Evolutionary conservation across 495 filamentous ascomycete species (phyloP).

Genomic region (Saxophila tyrrhenica): DNA sequence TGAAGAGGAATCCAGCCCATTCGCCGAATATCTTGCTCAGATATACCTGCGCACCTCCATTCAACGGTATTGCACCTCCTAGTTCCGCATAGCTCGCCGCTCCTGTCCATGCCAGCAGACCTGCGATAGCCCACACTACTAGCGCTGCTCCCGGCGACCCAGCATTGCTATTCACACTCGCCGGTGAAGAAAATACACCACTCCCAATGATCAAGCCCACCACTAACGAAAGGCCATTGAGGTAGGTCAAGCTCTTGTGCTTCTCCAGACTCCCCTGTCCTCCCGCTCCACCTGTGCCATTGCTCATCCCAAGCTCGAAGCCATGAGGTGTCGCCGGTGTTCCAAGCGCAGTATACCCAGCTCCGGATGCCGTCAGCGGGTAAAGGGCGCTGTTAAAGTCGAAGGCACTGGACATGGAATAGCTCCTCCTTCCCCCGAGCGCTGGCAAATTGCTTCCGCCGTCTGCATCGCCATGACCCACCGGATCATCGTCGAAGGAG

Average conservation of each 20-base stretch:
- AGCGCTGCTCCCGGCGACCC: conserved; percentile 87
- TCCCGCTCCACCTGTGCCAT: conserved; percentile 28
- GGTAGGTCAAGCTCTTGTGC: conserved; percentile 86
- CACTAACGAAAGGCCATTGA: conserved; percentile 85
- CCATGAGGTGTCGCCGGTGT: conserved; percentile 44
- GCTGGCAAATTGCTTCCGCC: conserved; percentile 36
- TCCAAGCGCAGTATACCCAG: conserved; percentile 72
- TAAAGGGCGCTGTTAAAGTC: conserved; percentile 87
- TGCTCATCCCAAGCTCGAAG: conserved; percentile 29
- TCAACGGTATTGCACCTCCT: conserved; percentile 88
- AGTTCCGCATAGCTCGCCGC: conserved; percentile 94
- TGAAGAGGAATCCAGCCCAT: conserved; percentile 80
- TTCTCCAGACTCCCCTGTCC: conserved; percentile 56
- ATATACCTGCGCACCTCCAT: conserved; percentile 89
- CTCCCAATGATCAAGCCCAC: conserved; percentile 94
- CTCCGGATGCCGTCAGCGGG: conserved; percentile 70
- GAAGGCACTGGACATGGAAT: conserved; percentile 83
- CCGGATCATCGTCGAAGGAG: conserved; percentile 75
- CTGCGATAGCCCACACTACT: conserved; percentile 82
- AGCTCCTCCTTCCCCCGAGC: conserved; percentile 53
- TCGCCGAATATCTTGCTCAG: conserved; percentile 94
- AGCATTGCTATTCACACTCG: conserved; percentile 84
- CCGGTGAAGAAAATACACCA: conserved; percentile 90
- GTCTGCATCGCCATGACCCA: conserved; percentile 45
- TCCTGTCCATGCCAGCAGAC: conserved; percentile 88